Evolutionary conservation across 371 early-diverging fungal genomes (phyloP), one percentile per base, ranked within the genome.

Genomic region (Parasitella parasitica): DNA sequence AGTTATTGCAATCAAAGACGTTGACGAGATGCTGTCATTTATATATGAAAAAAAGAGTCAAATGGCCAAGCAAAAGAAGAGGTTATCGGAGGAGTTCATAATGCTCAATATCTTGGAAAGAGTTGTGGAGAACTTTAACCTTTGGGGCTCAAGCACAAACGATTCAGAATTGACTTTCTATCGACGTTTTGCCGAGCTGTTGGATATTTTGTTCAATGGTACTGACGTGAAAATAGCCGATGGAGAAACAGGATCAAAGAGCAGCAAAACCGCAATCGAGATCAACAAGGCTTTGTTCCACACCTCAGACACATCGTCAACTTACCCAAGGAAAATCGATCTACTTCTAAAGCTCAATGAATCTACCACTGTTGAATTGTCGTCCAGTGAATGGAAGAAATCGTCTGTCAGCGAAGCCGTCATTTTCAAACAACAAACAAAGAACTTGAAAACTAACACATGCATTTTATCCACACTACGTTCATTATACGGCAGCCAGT

Each of bases 321-420:
- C 52, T 39, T 60, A 60, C 41, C 53, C 51, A 60, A 60, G 53
- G 39, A 60, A 51, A 60, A 60, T 41, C 37, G 41, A 60, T 60
- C 60, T 52, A 41, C 53, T 60, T 52, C 43, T 60, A 52, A 60
- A 60, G 39, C 60, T 60, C 53, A 60, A 60, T 51, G 39, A 60
- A 60, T 60, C 60, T 60, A 51, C 41, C 53, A 60, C 60, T 53
- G 53, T 60, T 60, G 60, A 60, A 60, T 51, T 60, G 22, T 60
- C 51, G 43, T 60, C 60, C 39, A 52, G 38, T 53, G 53, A 60
- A 53, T 52, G 43, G 60, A 60, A 60, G 54, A 54, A 61, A 61
- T 43, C 43, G 53, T 53, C 54, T 54, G 54, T 61, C 54, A 53
- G 53, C 61, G 46, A 53, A 61, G 43, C 46, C 54, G 43, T 53